Conservation (phyloP, 805 yeast species). For the Jamesozyma rosinii region DNA sequence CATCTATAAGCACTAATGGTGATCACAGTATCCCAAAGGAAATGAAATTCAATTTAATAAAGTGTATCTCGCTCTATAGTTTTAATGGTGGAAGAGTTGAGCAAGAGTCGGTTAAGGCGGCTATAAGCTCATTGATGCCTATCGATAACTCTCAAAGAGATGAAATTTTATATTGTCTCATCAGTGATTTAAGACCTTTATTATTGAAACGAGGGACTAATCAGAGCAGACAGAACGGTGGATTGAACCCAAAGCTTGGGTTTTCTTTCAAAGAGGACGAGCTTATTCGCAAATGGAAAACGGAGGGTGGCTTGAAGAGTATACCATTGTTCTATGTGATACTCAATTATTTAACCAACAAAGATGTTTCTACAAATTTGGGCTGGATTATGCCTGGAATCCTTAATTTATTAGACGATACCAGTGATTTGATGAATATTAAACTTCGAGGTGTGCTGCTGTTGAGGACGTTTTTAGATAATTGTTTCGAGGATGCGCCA, state of each 20-base stretch:
- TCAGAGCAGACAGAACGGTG: constrained; percentile 1
- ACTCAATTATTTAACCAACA: constrained; percentile 11
- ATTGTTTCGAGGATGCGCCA: constrained; percentile 9
- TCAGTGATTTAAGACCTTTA: constrained; percentile 9
- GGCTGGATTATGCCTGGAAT: constrained; percentile 31
- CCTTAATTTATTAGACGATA: constrained; percentile 25
- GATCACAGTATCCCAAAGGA: neutral
- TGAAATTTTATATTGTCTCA: constrained; percentile 1
- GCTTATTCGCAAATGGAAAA: constrained; percentile 14
- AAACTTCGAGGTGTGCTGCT: constrained; percentile 22
- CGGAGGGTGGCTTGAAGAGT: constrained; percentile 19
- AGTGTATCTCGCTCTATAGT: neutral
- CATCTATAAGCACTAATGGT: neutral
- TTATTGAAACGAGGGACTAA: constrained; percentile 3
- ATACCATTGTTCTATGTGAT: constrained; percentile 21
- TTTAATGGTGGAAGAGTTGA: neutral
- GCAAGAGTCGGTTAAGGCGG: neutral
- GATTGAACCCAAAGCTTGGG: constrained; percentile 12
- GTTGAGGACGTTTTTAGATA: constrained; percentile 14
- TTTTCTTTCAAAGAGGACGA: constrained; percentile 16
- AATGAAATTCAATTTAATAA: neutral
- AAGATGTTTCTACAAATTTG: constrained; percentile 20
- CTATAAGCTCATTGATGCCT: neutral
- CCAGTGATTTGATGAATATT: constrained; percentile 18
- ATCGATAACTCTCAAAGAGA: neutral